Evolutionary conservation across 148 eudicot genomes (phyloP).

Genomic region (Camellia sinensis): DNA sequence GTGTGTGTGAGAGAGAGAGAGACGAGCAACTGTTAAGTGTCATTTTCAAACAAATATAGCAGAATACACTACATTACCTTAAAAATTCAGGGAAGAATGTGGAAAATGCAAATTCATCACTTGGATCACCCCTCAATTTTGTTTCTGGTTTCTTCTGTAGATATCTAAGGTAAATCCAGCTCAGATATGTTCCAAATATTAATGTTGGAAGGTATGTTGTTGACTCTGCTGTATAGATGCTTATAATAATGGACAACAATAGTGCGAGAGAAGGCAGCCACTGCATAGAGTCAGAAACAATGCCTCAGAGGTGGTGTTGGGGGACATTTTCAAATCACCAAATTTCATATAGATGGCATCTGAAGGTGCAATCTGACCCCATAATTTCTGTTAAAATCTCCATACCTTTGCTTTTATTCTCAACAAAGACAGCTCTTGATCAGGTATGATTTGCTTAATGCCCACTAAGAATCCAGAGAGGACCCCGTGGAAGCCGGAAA

Average conservation of each 20-base stretch:
- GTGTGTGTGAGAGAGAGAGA: neutral
- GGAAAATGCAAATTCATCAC: conserved; percentile 94
- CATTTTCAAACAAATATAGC: neutral
- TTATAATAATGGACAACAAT: conserved; percentile 47
- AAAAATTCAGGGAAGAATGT: conserved; percentile 83
- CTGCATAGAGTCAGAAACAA: conserved; percentile 45
- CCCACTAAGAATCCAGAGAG: conserved; percentile 91
- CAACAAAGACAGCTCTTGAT: conserved; percentile 73
- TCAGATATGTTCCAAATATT: conserved; percentile 81
- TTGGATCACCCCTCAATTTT: conserved; percentile 88
- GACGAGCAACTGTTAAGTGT: neutral
- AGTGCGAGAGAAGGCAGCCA: conserved; percentile 87
- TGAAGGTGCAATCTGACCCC: neutral
- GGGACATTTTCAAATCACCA: neutral
- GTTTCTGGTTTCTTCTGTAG: conserved; percentile 81
- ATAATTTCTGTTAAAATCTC: conserved; percentile 1
- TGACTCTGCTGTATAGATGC: conserved; percentile 66
- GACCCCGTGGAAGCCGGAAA: conserved; percentile 92
- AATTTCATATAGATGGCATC: neutral
- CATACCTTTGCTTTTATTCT: conserved; percentile 82
- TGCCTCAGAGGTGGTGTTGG: neutral
- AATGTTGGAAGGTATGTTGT: conserved; percentile 74
- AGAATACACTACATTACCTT: conserved; percentile 41
- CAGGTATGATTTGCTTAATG: conserved; percentile 89
- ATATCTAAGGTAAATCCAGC: conserved; percentile 96